Percentiles rank a stretch among this genome's conserved stretches.
phyloP scores from a whole-genome alignment of 768 basidiomycete genomes.

The Hygrophoropsis aurantiaca region DNA sequence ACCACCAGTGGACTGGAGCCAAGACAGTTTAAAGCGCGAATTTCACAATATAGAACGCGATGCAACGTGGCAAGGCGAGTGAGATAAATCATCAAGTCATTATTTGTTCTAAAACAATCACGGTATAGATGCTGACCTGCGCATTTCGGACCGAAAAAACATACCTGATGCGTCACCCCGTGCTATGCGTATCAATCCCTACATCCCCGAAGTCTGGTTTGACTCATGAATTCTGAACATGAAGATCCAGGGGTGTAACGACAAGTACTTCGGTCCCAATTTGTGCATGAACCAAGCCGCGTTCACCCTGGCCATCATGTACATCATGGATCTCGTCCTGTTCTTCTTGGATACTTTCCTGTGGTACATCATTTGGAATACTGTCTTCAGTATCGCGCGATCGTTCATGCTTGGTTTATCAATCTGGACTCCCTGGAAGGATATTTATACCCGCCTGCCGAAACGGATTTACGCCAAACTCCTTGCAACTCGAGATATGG shows the following conservation, averaged over 20 bases:
- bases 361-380: constrained; percentile 99
- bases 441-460: constrained; percentile 93
- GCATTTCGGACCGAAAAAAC: too few relatives aligned
- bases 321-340: constrained; percentile 93
- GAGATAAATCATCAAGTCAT: too few relatives aligned
- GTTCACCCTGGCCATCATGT: constrained; percentile 97
- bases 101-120: too few relatives aligned
- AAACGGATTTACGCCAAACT: constrained; percentile 97
- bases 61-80: too few relatives aligned
- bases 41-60: too few relatives aligned
- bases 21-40: too few relatives aligned
- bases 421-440: constrained; percentile 99
- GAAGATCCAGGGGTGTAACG: constrained; percentile 89
- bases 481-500: constrained; percentile 92
- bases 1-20: too few relatives aligned
- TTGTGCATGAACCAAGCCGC: constrained; percentile 93
- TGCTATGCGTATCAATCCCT: too few relatives aligned
- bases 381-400: constrained; percentile 84
- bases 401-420: constrained; percentile 90
- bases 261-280: constrained; percentile 79
- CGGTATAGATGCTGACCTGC: too few relatives aligned
- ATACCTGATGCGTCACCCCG: too few relatives aligned
- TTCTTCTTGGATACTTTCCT: constrained; percentile 99
- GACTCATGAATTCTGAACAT: too few relatives aligned
- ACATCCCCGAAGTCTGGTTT: too few relatives aligned